A percentile compares a stretch with the other conserved stretches of the same genome.
Conservation (phyloP, 208 protist genomes). For the Trichomonas vaginalis region DNA sequence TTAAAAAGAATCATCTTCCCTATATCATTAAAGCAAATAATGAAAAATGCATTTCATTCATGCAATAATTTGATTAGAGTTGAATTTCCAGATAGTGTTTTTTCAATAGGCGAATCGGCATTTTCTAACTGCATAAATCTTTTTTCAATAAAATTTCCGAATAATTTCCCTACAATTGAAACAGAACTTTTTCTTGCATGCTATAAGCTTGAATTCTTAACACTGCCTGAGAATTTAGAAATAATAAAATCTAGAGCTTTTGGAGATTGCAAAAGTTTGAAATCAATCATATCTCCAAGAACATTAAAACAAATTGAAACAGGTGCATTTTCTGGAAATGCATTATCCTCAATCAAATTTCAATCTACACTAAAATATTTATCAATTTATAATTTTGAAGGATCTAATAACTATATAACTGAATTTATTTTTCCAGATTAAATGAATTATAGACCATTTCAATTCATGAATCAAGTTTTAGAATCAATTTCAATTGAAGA, state of each 20-base stretch:
- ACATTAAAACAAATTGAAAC: background rate
- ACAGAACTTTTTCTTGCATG: background rate
- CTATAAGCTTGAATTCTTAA: background rate
- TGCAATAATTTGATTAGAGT: background rate
- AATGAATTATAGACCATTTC: too few relatives aligned
- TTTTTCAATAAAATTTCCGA: background rate
- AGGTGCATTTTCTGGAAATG: background rate
- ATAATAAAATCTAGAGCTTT: background rate
- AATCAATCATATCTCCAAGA: background rate
- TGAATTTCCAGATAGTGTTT: background rate
- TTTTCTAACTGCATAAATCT: background rate
- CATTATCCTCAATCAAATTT: background rate
- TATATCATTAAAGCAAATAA: background rate
- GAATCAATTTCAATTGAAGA: too few relatives aligned
- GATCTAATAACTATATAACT: background rate
- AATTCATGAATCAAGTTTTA: too few relatives aligned
- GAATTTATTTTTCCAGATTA: too few relatives aligned
- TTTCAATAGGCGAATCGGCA: background rate
- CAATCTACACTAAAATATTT: background rate
- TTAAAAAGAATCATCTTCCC: background rate
- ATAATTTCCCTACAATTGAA: background rate
- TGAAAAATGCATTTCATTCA: background rate
- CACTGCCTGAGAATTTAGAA: background rate
- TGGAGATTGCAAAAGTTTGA: background rate
- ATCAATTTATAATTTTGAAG: background rate